Percentiles rank a stretch among this genome's conserved stretches.
These are phyloP conservation scores for Friedmanniomyces simplex DNA, from an alignment of 495 filamentous ascomycete genomes.

Conservation along the genomic window DNA sequence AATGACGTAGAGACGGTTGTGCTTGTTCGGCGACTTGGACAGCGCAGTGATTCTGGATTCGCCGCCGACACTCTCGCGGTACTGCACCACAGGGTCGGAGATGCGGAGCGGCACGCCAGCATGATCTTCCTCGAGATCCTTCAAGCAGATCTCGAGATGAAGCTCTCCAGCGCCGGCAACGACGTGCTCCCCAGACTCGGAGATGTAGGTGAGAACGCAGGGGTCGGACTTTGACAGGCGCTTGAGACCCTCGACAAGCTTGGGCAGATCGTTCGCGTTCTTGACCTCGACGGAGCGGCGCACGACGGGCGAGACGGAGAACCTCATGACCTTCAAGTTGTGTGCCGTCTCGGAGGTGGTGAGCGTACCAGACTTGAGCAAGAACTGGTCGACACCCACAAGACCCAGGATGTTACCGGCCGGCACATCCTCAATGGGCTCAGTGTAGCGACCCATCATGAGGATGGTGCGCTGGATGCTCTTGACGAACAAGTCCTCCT, in stretches of 20 bases:
- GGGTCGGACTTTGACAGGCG: conserved; percentile 99
- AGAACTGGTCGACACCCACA: conserved; percentile 99
- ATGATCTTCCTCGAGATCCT: conserved; percentile 99
- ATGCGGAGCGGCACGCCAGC: conserved; percentile 93
- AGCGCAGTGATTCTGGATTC: conserved; percentile 88
- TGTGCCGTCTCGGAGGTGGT: conserved; percentile 95
- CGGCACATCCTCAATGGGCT: conserved; percentile 98
- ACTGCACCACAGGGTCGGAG: conserved; percentile 93
- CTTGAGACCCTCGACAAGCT: conserved; percentile 99
- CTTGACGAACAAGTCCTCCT: conserved; percentile 99
- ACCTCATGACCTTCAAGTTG: conserved; percentile 99
- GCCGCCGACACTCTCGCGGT: conserved; percentile 85
- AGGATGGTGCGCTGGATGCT: conserved; percentile 98
- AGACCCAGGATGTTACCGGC: conserved; percentile 99
- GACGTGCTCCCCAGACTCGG: conserved; percentile 91
- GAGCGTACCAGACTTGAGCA: conserved; percentile 99
- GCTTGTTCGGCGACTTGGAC: conserved; percentile 99
- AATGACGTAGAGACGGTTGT: conserved; percentile 97
- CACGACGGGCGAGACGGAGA: conserved; percentile 99
- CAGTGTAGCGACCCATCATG: conserved; percentile 99
- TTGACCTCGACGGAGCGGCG: conserved; percentile 98
- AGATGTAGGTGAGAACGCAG: conserved; percentile 84
- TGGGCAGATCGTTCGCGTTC: conserved; percentile 99
- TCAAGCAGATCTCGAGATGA: conserved; percentile 98
- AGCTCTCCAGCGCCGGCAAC: conserved; percentile 99